phyloP scores from a whole-genome alignment of 1,284 basidiomycete species.

The Ganoderma lucidum region DNA sequence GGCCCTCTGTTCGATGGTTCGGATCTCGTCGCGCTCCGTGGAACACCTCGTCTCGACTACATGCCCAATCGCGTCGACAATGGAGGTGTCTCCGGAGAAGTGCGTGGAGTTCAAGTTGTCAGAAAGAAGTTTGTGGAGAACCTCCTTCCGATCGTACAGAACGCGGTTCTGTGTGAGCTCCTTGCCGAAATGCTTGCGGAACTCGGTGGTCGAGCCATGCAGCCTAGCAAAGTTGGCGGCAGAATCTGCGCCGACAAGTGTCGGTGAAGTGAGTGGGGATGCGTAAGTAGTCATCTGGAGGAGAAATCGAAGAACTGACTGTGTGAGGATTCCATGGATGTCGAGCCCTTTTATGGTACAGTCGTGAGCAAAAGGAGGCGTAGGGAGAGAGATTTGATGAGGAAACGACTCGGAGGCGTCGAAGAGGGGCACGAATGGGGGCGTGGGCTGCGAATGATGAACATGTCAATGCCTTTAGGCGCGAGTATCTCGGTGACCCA shows the following conservation, averaged over 20 bases:
- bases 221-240: neutral
- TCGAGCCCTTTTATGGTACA: no score
- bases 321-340: no score
- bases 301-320: neutral
- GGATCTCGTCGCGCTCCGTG: neutral
- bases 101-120: neutral
- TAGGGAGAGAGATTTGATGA: no score
- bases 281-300: no score
- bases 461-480: no score
- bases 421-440: no score
- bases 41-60: neutral
- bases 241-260: no score
- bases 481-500: no score
- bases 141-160: neutral
- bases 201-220: neutral
- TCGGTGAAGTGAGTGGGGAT: no score
- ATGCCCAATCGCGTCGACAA: neutral
- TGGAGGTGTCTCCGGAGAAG: neutral
- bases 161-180: neutral
- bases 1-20: neutral
- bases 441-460: no score
- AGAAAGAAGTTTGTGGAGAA: neutral
- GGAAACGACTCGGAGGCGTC: no score
- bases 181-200: neutral
- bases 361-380: no score